These are phyloP conservation scores for Podospora bellae-mahoneyi DNA, from an alignment of 495 filamentous ascomycete genomes.

Conservation along the genomic window DNA sequence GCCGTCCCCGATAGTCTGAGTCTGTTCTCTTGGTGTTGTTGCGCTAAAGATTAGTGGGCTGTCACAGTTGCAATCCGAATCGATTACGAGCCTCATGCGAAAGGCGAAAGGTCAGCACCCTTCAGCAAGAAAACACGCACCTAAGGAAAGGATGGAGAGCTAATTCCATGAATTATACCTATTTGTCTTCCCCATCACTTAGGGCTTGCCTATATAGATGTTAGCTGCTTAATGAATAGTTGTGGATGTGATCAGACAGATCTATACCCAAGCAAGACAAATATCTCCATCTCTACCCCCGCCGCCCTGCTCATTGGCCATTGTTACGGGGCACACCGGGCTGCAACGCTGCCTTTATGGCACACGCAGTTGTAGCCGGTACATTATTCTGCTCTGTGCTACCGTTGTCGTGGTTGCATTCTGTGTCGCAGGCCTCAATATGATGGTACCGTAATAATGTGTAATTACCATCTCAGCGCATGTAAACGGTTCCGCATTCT, in stretches of 20 bases:
- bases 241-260: not conserved
- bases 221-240: no score
- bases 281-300: not conserved
- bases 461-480: not conserved
- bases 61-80: not conserved
- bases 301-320: conserved; percentile 6
- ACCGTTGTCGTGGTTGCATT: no score
- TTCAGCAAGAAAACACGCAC: not conserved
- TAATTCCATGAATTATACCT: no score
- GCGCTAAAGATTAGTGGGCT: not conserved
- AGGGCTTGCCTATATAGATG: not conserved
- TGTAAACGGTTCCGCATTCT: not conserved
- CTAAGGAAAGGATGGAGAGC: not conserved
- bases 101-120: not conserved
- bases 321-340: conserved; percentile 4
- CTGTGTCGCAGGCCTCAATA: no score
- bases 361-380: conserved; percentile 9
- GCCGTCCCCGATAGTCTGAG: not conserved
- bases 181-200: no score
- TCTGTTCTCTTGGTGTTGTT: conserved; percentile 4
- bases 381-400: not conserved
- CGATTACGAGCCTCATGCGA: not conserved
- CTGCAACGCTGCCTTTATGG: conserved; percentile 7
- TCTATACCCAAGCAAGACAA: not conserved
- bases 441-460: not conserved